phyloP scores from a whole-genome alignment of 2,329 filamentous ascomycete genomes.

The Huntiella moniliformis region DNA sequence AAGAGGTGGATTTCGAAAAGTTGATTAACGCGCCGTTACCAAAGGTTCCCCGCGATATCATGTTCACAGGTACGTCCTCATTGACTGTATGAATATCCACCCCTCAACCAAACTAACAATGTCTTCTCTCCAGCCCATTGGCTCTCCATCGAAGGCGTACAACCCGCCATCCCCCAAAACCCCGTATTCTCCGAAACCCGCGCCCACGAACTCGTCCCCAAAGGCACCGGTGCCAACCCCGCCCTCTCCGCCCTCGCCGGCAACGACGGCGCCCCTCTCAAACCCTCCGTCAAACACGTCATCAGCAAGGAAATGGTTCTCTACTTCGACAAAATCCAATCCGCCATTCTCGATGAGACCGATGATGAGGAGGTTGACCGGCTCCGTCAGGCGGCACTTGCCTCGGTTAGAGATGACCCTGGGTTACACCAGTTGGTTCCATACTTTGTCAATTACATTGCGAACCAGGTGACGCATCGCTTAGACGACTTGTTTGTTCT shows the following conservation, averaged over 20 bases:
- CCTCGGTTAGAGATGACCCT: constrained; percentile 71
- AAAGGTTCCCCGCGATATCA: constrained; percentile 83
- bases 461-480: constrained; percentile 87
- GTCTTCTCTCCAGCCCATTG: constrained; percentile 52
- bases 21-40: constrained; percentile 90
- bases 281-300: constrained; percentile 86
- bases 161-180: constrained; percentile 91
- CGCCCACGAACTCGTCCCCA: constrained; percentile 70
- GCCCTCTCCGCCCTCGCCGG: constrained; percentile 52
- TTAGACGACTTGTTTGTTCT: constrained; percentile 80
- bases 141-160: constrained; percentile 93
- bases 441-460: constrained; percentile 91
- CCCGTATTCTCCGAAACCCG: constrained; percentile 71
- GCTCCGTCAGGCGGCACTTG: constrained; percentile 67
- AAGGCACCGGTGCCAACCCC: constrained; percentile 75
- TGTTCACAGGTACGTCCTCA: constrained; percentile 54
- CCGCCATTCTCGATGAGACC: constrained; percentile 70
- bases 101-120: constrained; percentile 8
- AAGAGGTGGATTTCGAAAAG: constrained; percentile 98
- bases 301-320: constrained; percentile 89
- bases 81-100: neutral
- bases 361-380: constrained; percentile 56
- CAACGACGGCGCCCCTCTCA: constrained; percentile 34
- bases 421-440: constrained; percentile 89
- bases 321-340: constrained; percentile 91